phyloP scores from a whole-genome alignment of 2,329 filamentous ascomycete genomes.

The Xylaria polymorpha region DNA sequence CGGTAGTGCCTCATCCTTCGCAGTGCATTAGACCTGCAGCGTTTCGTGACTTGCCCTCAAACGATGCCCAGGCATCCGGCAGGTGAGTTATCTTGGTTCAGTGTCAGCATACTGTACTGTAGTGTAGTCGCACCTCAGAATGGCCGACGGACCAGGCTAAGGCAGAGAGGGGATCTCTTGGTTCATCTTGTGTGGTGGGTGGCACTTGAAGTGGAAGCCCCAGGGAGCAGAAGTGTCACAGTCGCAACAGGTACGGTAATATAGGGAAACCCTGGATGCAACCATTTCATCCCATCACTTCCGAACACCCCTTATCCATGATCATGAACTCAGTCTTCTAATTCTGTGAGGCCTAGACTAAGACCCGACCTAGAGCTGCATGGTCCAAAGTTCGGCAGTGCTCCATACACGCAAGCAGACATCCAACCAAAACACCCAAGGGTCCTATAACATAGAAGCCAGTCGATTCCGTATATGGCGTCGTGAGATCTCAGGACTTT shows the following conservation, averaged over 20 bases:
- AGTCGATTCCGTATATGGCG: conserved; percentile 14
- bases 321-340: neutral
- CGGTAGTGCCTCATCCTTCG: conserved; percentile 13
- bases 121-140: neutral
- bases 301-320: conserved; percentile 9
- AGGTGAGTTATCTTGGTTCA: conserved; percentile 4
- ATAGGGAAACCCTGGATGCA: neutral
- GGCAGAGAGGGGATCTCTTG: neutral
- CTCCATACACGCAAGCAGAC: conserved; percentile 1
- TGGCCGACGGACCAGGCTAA: neutral
- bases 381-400: conserved; percentile 13
- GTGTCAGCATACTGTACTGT: conserved; percentile 4
- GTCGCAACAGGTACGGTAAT: neutral
- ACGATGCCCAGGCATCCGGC: conserved; percentile 3
- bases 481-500: conserved; percentile 11
- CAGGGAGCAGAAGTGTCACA: conserved; percentile 4
- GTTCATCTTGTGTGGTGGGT: conserved; percentile 1
- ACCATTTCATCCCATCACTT: neutral
- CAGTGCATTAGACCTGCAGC: neutral
- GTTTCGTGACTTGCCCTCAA: conserved; percentile 3
- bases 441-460: conserved; percentile 9
- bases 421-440: neutral
- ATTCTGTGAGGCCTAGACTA: conserved; percentile 1
- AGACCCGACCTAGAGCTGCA: conserved; percentile 10
- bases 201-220: neutral